Evolutionary conservation across 257 asterid genomes (phyloP), one percentile per base, ranked within the genome.

Genomic region (Agastache rugosa): DNA sequence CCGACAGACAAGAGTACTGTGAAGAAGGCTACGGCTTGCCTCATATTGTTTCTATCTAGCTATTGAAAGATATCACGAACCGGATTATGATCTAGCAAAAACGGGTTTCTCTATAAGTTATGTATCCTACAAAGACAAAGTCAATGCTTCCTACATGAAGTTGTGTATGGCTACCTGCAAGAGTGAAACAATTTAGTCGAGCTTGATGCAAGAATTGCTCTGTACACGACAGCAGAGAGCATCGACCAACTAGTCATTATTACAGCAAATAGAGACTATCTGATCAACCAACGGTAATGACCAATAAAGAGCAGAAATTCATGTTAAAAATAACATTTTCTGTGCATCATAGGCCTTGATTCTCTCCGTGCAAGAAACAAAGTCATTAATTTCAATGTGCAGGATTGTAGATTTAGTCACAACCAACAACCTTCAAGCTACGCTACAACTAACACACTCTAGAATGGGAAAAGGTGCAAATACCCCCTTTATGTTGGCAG

Each of bases 1-100:
- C 80, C 86, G 35, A 81, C n/a, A 11, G 83, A 75, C 70, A 85
- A 55, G 75, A 86, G 71, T 39, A 75, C 62, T n/a, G 82, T 68
- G 56, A 83, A 60, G 16, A 78, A 8, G 9, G 58, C 78, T 53
- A 71, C 59, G 60, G 69, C 72, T 31, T 51, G 79, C 66, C 84
- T 81, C 93, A 87, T 81, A 14, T 34, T 68, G 81, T 20, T 74
- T 60, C 77, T 62, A 31, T 73, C 75, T 3, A 47, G 19, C 69
- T 71, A 48, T 37, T 37, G 42, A 37, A 29, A 37, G 44, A 20
- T 19, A 31, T 27, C 72, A 11, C 39, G 1, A 54, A 39, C 7
- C 45, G 51, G 63, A 61, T 15, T 50, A 15, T 41, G 60, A 56
- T 75, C 56, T 15, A 11, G 59, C 53, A 23, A 54, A 17, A 47